A percentile compares a stretch with the other conserved stretches of the same genome.
Evolutionary conservation across 2,329 filamentous ascomycete genomes (phyloP).

Genomic region (Aaosphaeria arxii): DNA sequence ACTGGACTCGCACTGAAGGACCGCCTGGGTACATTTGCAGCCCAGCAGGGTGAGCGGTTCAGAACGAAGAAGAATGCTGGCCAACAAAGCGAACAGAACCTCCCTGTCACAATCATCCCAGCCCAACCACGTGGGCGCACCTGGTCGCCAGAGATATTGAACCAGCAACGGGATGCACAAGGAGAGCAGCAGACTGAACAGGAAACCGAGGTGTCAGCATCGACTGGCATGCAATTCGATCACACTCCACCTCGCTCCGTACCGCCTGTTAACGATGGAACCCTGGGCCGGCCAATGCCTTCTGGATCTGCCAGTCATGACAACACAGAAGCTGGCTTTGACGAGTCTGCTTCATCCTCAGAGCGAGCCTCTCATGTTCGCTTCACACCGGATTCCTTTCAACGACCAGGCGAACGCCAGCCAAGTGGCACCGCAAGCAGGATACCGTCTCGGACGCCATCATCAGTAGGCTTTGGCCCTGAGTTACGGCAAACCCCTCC

Average conservation of each 20-base stretch:
- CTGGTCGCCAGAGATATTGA: conserved; percentile 48
- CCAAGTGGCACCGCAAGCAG: not conserved
- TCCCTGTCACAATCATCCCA: conserved; percentile 61
- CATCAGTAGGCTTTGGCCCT: conserved; percentile 11
- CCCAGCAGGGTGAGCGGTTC: conserved; percentile 47
- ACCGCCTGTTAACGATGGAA: too few species aligned
- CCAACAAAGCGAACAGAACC: conserved; percentile 36
- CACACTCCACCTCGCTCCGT: conserved; percentile 4
- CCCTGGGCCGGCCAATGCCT: too few species aligned
- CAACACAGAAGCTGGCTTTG: conserved; percentile 6
- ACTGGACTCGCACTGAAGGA: conserved; percentile 44
- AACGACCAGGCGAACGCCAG: conserved; percentile 4
- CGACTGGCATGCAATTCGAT: conserved; percentile 4
- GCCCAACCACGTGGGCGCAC: conserved; percentile 55
- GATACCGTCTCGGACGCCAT: not conserved
- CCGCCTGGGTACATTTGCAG: conserved; percentile 47
- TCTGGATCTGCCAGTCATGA: not conserved
- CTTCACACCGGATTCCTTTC: conserved; percentile 20
- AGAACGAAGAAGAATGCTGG: conserved; percentile 36
- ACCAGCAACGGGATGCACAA: conserved; percentile 16
- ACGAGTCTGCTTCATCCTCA: conserved; percentile 1
- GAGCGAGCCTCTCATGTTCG: conserved; percentile 20
- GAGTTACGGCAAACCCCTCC: conserved; percentile 9
- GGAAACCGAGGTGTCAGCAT: conserved; percentile 7
- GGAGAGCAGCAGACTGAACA: not conserved